These are phyloP conservation scores for Diaporthe sp. DNA, from an alignment of 2,329 filamentous ascomycete species.

Conservation along the genomic window DNA sequence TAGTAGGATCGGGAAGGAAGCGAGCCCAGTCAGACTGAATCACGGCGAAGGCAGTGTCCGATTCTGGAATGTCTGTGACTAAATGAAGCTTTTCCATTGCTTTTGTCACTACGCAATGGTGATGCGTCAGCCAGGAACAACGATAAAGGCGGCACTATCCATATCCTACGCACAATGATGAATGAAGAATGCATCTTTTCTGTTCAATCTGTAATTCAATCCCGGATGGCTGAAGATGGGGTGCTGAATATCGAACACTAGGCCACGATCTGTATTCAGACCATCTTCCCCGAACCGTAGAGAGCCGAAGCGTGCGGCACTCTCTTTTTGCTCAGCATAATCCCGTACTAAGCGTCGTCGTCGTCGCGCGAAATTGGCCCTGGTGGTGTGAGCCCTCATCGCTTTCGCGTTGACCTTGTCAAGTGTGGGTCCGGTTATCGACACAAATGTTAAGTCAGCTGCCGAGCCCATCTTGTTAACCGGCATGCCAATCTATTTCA, in stretches of 20 bases:
- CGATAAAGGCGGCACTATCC: accelerated
- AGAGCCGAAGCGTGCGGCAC: not conserved
- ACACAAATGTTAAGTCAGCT: not conserved
- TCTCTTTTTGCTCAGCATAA: not conserved
- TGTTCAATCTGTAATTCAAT: not conserved
- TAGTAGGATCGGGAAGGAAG: conserved; percentile 5
- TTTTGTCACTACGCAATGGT: not conserved
- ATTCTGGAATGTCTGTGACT: conserved; percentile 3
- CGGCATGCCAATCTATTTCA: not conserved
- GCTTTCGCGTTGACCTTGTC: conserved; percentile 9
- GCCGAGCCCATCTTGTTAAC: not conserved
- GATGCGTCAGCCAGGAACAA: not conserved
- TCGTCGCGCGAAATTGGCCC: conserved; percentile 1
- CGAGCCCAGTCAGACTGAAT: conserved; percentile 10
- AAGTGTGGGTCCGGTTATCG: not conserved
- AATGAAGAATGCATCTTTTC: conserved; percentile 1
- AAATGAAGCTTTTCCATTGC: conserved; percentile 19
- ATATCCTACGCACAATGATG: not conserved
- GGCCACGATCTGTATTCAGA: not conserved
- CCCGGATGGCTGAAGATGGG: not conserved
- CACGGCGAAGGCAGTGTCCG: not conserved
- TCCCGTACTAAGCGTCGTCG: not conserved
- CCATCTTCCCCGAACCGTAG: not conserved
- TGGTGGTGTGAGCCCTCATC: conserved; percentile 7
- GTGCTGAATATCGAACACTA: not conserved